Percentiles rank a stretch among this genome's conserved stretches.
Evolutionary conservation across 345 rosid genomes (phyloP).

Genomic region (Lenwebbia sp.): DNA sequence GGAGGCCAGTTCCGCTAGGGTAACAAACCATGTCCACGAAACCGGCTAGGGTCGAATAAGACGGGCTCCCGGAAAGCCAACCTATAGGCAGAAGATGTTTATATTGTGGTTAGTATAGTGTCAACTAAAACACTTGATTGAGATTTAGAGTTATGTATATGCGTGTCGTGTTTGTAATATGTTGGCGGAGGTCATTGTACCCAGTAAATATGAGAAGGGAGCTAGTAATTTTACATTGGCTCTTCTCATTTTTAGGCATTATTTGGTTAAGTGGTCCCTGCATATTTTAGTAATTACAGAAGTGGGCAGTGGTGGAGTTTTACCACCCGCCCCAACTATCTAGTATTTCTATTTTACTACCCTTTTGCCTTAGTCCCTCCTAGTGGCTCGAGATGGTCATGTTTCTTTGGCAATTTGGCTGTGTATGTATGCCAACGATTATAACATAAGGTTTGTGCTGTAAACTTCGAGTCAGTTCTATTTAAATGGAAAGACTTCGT

Average conservation of each 20-base stretch:
- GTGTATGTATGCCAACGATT: neutral
- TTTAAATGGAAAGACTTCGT: neutral
- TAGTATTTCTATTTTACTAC: neutral
- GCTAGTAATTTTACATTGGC: neutral
- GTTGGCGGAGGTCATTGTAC: neutral
- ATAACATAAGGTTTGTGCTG: neutral
- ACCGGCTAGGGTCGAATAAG: neutral
- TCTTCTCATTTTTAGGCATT: neutral
- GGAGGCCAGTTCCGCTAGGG: conserved; percentile 37
- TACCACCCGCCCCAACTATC: neutral
- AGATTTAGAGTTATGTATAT: neutral
- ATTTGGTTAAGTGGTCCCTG: neutral
- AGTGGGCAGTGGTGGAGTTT: neutral
- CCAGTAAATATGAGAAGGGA: neutral
- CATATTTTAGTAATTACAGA: neutral
- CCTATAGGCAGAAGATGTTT: neutral
- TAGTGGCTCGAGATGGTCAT: neutral
- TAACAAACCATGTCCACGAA: neutral
- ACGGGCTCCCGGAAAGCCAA: neutral
- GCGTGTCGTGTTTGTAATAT: neutral
- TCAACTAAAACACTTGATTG: neutral
- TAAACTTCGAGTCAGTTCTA: neutral
- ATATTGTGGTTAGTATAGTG: neutral
- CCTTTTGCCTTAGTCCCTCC: neutral
- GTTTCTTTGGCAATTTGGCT: neutral